phyloP scores from a whole-genome alignment of 2,329 filamentous ascomycete species.

The Ophiostoma sp. region DNA sequence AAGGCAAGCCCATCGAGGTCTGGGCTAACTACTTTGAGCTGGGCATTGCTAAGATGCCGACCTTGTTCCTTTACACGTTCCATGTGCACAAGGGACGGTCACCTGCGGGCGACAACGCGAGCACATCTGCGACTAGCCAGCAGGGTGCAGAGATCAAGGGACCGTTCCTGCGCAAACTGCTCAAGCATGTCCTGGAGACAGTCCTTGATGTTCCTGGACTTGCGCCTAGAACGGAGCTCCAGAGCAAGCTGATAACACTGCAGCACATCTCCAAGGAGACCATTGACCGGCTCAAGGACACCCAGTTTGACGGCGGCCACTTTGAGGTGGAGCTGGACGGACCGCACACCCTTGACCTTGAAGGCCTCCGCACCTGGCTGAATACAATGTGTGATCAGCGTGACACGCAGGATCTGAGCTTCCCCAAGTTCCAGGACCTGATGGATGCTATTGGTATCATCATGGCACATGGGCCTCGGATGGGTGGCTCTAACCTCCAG shows the following conservation, averaged over 20 bases:
- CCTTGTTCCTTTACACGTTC: slow-evolving; percentile 50
- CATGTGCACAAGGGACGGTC: slow-evolving; percentile 35
- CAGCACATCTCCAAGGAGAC: slow-evolving; percentile 15
- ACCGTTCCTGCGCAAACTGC: slow-evolving; percentile 27
- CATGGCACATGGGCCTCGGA: slow-evolving; percentile 47
- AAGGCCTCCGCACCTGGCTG: slow-evolving; percentile 48
- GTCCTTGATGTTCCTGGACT: slow-evolving; percentile 37
- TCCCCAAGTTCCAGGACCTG: slow-evolving; percentile 51
- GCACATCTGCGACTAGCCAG: slow-evolving; percentile 26
- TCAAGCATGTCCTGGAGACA: slow-evolving; percentile 36
- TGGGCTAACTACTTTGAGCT: slow-evolving; percentile 59
- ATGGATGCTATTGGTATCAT: slow-evolving; percentile 56
- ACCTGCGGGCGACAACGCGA: slow-evolving; percentile 28
- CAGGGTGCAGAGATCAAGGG: slow-evolving; percentile 25
- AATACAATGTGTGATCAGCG: slow-evolving; percentile 43
- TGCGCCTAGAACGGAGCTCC: slow-evolving; percentile 32
- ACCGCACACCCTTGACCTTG: slow-evolving; percentile 45
- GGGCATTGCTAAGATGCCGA: slow-evolving; percentile 36
- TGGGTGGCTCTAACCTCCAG: slow-evolving; percentile 34
- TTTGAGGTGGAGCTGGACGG: slow-evolving; percentile 44
- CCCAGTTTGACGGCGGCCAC: slow-evolving; percentile 23
- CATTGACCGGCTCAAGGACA: slow-evolving; percentile 20
- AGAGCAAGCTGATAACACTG: slow-evolving; percentile 29
- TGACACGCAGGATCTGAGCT: slow-evolving; percentile 39
- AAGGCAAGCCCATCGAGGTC: slow-evolving; percentile 45